These are phyloP conservation scores for Intubia oerlemansii DNA, from an alignment of 2,329 filamentous ascomycete genomes.

Conservation along the genomic window DNA sequence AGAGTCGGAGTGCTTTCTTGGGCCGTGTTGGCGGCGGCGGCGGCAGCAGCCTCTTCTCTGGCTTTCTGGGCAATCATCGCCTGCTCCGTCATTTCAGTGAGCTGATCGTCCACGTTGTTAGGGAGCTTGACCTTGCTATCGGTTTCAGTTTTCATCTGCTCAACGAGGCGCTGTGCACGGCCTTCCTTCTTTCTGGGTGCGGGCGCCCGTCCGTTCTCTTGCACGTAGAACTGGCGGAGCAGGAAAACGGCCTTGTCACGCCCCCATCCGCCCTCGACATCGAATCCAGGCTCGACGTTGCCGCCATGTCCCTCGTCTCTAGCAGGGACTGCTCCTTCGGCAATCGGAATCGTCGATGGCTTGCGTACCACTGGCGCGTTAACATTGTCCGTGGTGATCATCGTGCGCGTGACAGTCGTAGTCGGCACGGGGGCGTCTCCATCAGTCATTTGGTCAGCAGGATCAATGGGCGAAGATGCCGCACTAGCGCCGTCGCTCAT, in stretches of 20 bases:
- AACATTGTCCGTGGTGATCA: constrained; percentile 2
- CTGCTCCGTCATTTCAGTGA: no score
- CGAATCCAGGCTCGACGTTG: constrained; percentile 58
- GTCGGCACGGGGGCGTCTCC: neutral
- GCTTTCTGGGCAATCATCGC: no score
- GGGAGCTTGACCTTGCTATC: constrained; percentile 7
- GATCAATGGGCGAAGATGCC: constrained; percentile 2
- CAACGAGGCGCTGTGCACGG: constrained; percentile 28
- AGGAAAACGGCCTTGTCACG: constrained; percentile 85
- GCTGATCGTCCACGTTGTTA: constrained; percentile 1
- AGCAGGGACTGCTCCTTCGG: constrained; percentile 9
- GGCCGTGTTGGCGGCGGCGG: no score
- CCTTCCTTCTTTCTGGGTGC: constrained; percentile 33
- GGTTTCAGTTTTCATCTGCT: constrained; percentile 25
- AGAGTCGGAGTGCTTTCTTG: no score
- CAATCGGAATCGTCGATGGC: constrained; percentile 9
- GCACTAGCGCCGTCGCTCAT: neutral
- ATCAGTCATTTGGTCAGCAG: neutral
- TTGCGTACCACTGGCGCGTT: constrained; percentile 6
- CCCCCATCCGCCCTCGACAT: constrained; percentile 70
- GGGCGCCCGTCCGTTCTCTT: constrained; percentile 75
- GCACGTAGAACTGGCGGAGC: constrained; percentile 84
- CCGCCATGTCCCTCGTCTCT: constrained; percentile 29
- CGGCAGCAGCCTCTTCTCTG: no score
- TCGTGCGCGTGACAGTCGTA: constrained; percentile 2